Evolutionary conservation across 73 alveolate genomes (phyloP), one percentile per base, ranked within the genome.

Genomic region (Paramecium biaurelia): DNA sequence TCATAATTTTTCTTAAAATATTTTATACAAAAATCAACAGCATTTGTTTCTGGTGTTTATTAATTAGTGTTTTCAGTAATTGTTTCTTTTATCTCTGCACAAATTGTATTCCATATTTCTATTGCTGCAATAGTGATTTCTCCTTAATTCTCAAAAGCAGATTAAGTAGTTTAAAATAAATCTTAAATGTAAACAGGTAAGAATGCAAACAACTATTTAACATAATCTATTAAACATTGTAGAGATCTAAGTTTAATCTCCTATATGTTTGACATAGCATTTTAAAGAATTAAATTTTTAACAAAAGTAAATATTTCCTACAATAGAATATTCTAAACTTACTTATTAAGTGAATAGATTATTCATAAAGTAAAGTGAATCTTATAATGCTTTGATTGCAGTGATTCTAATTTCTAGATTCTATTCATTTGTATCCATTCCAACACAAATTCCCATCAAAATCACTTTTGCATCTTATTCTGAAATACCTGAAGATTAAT

Each of bases 401-500:
- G 45, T 43, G 23, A 42, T n/a, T 43, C 34, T 79, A 42, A 47
- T 79, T 12, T 79, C 90, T 3, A 47, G 30, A 42, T 79, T 47
- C 34, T 79, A 30, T 21, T 79, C 74, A 24, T 79, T 43, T 12
- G 26, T 43, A 79, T 79, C 90, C 90, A 79, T 43, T 0, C 90
- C 90, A 43, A 47, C 35, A 79, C 90, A 79, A 15, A 79, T 79
- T 9, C 90, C 90, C 70, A 79, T 79, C 12, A 79, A n/a, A 23
- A 79, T 79, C 18, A 47, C 35, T 79, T 79, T 21, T 0, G 70
- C 43, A 79, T 41, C 90, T 24, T 38, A 1, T 10, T 21, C 37
- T 18, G 34, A 18, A 8, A 79, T 79, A 20, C 90, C 90, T 5
- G 90, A 79, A 42, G 45, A 43, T 43, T 41, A 8, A 79, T 43